Evolutionary conservation across 805 yeast genomes (phyloP), one percentile per base, ranked within the genome.

Genomic region (Candida tibetensis): DNA sequence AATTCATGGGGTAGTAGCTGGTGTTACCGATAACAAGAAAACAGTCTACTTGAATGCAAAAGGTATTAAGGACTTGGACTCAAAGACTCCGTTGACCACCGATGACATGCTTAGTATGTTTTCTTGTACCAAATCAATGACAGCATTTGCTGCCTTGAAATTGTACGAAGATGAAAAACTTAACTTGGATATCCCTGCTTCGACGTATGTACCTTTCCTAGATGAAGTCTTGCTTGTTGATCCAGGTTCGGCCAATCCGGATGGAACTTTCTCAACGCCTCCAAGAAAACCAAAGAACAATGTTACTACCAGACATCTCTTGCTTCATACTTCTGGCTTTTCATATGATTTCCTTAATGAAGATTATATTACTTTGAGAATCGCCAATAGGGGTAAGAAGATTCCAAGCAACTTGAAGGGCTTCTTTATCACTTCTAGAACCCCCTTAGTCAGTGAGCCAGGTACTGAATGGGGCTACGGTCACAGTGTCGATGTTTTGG

Each of bases 401-500:
- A 31, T 40, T 8, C 52, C 52, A 1, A 40, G 37, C 32, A 21
- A n/a, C 21, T 9, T n/a, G 12, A 16, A 25, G 5, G 31, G 34
- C 15, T 30, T 46, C 17, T 54, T 53, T 34, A 26, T 39, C 2
- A 45, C 49, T 2, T 30, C 30, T 3, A 42, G 30, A 8, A 54
- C 48, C 45, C 48, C 46, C 2, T 41, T 52, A 21, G 18, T 50
- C 4, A 46, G 47, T 36, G 72, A 69, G 41, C 74, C 74, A 3
- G 74, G 73, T 2, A 41, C 66, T 2, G 38, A 49, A 15, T 69
- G 64, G 57, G 43, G 44, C 28, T 69, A 69, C 41, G 73, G 74
- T 6, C 62, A 60, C 37, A 55, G 58, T 28, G 47, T 50, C 17
- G 74, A 69, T 42, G 63, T 69, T 66, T 55, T 62, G 4, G 74